Evolutionary conservation across 2,329 filamentous ascomycete species (phyloP), one percentile per base, ranked within the genome.

Genomic region (Sordariomycetes sp.): DNA sequence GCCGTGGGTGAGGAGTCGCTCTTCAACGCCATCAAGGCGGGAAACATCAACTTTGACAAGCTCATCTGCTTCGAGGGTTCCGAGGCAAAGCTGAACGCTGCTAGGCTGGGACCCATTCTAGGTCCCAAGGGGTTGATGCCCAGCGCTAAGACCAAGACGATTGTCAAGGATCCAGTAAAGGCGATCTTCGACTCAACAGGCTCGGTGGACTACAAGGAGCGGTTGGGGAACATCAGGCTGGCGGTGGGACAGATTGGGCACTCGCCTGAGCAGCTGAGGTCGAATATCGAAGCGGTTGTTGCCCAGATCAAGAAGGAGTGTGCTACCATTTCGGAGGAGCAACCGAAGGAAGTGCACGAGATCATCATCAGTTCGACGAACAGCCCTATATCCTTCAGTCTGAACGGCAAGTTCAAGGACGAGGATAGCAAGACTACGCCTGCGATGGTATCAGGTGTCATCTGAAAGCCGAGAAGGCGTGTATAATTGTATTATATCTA

Each of bases 61-160:
- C 82, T 87, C 42, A 77, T 98, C 46, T 94, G 86, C 61, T 88
- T 95, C 58, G 69, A 72, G 33, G 77, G 85, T 46, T 87, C 80
- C 46, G 68, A 92, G 46, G 70, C 73, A 34, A 86, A 83, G 37
- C 65, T 98, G 49, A 82, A 81, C 54, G 88, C 92, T 65, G 82
- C 87, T 23, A 76, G 74, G 1, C 58, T 98, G 42, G 90, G 83
- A 42, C 74, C 81, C 44, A 72, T 94, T 28, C 68, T 98, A 15
- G 92, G 92, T 50, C 92, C 93, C 30, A 80, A 76, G 58, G 88
- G 88, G 3, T 60, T 98, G 51, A 96, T 98, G 92, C 92, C 92
- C 6, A 93, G 76, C 55, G 64, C 73, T 39, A 94, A 94, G 68
- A 77, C 77, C 41, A 87, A 86, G 43, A 96, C 92, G 1, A 83